phyloP scores from a whole-genome alignment of 176 grass and related monocot genomes.

The Calamus simplicifolius region DNA sequence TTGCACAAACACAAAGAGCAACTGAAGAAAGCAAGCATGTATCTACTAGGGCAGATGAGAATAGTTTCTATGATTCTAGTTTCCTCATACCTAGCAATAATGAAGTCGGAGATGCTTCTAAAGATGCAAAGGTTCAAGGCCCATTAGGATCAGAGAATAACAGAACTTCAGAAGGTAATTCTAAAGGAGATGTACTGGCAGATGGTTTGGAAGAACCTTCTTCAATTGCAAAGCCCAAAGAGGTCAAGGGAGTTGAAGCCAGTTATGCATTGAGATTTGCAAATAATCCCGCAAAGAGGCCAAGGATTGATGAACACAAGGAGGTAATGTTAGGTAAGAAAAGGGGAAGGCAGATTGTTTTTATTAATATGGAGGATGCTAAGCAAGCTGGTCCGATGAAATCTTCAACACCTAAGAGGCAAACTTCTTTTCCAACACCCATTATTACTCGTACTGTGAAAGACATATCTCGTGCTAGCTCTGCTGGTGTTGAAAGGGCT shows the following conservation, averaged over 20 bases:
- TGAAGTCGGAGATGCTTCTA: conserved; percentile 43
- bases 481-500: conserved; percentile 30
- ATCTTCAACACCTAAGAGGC: conserved; percentile 70
- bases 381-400: conserved; percentile 92
- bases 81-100: conserved; percentile 31
- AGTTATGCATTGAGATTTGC: conserved; percentile 77
- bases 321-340: conserved; percentile 96
- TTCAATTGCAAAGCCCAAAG: conserved; percentile 46
- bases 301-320: conserved; percentile 80
- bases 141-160: conserved; percentile 19
- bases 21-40: conserved; percentile 34
- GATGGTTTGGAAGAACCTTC: conserved; percentile 22
- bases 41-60: conserved; percentile 24
- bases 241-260: conserved; percentile 85
- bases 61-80: conserved; percentile 25
- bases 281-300: conserved; percentile 73
- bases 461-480: conserved; percentile 43
- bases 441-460: conserved; percentile 85
- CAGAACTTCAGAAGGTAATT: conserved; percentile 26
- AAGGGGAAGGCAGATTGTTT: conserved; percentile 73
- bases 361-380: conserved; percentile 93
- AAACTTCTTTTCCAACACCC: conserved; percentile 76
- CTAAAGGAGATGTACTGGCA: conserved; percentile 36
- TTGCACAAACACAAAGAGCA: conserved; percentile 32
- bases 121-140: conserved; percentile 29